Evolutionary conservation across 2,329 filamentous ascomycete genomes (phyloP).

Genomic region (Aurifilum marmelostoma): DNA sequence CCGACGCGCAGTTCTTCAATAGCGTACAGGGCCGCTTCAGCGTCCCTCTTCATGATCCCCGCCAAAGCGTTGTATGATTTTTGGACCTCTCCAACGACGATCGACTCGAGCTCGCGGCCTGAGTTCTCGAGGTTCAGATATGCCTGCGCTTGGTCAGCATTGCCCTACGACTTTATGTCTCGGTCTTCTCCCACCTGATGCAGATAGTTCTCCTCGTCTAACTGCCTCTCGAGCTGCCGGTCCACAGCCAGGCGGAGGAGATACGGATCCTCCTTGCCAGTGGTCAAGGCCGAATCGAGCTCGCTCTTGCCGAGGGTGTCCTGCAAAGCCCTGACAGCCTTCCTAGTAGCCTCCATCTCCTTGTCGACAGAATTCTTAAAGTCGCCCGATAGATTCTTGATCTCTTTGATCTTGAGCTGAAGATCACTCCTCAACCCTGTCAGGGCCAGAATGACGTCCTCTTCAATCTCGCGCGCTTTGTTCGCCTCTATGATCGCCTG

Average conservation of each 20-base stretch:
- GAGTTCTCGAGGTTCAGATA: conserved; percentile 94
- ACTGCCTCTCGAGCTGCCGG: conserved; percentile 85
- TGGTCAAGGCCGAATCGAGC: conserved; percentile 72
- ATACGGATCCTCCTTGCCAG: conserved; percentile 90
- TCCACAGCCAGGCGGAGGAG: conserved; percentile 85
- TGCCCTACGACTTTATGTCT: background rate
- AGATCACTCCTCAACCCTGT: conserved; percentile 86
- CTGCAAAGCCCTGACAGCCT: conserved; percentile 77
- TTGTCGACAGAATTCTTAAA: conserved; percentile 97
- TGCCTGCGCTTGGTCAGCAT: conserved; percentile 58
- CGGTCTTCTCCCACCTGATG: conserved; percentile 69
- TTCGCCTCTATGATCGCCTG: conserved; percentile 77
- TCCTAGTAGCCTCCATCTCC: conserved; percentile 84
- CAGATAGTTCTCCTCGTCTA: conserved; percentile 96
- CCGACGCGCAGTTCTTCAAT: conserved; percentile 82
- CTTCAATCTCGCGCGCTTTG: conserved; percentile 88
- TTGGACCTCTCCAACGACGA: conserved; percentile 96
- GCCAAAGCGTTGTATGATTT: conserved; percentile 96
- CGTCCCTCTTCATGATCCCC: conserved; percentile 87
- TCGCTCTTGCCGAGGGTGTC: conserved; percentile 81
- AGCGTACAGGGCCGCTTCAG: conserved; percentile 76
- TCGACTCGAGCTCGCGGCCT: conserved; percentile 91
- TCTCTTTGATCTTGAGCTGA: conserved; percentile 97
- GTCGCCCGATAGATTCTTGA: conserved; percentile 88
- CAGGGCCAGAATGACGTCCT: conserved; percentile 86